phyloP scores from a whole-genome alignment of 2,329 filamentous ascomycete species.

The Fusarium floridanum region DNA sequence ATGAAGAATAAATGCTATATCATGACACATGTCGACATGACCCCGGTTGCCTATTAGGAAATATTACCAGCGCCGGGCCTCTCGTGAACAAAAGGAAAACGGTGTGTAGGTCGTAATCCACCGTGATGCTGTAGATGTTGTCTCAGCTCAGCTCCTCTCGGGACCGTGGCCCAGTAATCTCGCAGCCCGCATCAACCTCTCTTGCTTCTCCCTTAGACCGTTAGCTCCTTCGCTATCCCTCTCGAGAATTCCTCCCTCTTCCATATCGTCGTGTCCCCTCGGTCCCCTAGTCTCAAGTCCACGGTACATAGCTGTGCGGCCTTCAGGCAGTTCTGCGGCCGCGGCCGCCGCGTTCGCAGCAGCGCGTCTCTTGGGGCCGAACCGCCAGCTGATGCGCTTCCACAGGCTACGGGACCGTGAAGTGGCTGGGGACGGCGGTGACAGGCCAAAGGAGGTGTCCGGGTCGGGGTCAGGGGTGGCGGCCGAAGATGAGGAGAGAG shows the following conservation, averaged over 20 bases:
- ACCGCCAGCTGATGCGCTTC: slow-evolving; percentile 47
- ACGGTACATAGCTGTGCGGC: slow-evolving; percentile 55
- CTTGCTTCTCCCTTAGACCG: slow-evolving; percentile 52
- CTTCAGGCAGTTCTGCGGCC: slow-evolving; percentile 39
- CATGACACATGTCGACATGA: slow-evolving; percentile 48
- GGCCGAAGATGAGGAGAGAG: slow-evolving; percentile 51
- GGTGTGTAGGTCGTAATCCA: not conserved
- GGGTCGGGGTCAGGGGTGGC: slow-evolving; percentile 32
- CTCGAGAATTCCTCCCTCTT: slow-evolving; percentile 42
- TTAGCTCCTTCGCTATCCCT: slow-evolving; percentile 44
- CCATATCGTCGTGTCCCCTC: slow-evolving; percentile 36
- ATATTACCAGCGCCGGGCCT: slow-evolving; percentile 33
- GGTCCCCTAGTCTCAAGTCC: slow-evolving; percentile 34
- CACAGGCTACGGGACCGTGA: slow-evolving; percentile 40
- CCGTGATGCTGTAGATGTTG: not conserved
- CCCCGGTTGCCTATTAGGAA: slow-evolving; percentile 39
- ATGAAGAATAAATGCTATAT: slow-evolving; percentile 49
- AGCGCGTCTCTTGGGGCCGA: slow-evolving; percentile 38
- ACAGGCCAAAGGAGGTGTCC: slow-evolving; percentile 26
- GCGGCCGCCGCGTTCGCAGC: slow-evolving; percentile 38
- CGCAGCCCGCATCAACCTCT: slow-evolving; percentile 57
- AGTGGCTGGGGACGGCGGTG: slow-evolving; percentile 30
- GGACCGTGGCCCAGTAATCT: slow-evolving; percentile 50
- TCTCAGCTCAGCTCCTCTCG: slow-evolving; percentile 36
- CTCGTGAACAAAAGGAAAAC: slow-evolving; percentile 28